Evolutionary conservation across 2,329 filamentous ascomycete species (phyloP).

Genomic region (Aphanocladium album): DNA sequence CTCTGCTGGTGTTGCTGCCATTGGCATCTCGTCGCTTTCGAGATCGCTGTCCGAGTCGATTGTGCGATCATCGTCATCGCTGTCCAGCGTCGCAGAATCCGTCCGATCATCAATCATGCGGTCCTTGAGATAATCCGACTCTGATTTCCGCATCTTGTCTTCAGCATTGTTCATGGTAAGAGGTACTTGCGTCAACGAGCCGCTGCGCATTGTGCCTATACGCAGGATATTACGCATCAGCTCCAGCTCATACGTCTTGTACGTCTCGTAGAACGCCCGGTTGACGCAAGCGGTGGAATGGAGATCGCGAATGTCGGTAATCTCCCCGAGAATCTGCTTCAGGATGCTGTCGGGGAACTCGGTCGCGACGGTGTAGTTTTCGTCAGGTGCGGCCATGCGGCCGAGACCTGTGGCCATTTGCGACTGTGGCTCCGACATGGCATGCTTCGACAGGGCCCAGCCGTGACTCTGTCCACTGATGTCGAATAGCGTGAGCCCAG

Average conservation of each 20-base stretch:
- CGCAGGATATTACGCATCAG: conserved; percentile 34
- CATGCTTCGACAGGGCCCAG: conserved; percentile 43
- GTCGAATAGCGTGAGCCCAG: conserved; percentile 44
- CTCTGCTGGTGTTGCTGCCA: background rate
- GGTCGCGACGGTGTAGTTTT: conserved; percentile 26
- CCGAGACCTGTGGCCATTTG: conserved; percentile 24
- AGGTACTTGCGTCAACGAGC: conserved; percentile 16
- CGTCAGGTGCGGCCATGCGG: conserved; percentile 29
- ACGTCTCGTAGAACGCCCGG: conserved; percentile 39
- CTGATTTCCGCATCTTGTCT: conserved; percentile 29
- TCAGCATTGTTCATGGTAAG: conserved; percentile 25
- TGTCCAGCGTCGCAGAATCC: conserved; percentile 26
- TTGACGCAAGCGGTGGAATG: conserved; percentile 38
- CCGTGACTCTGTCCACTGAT: conserved; percentile 44
- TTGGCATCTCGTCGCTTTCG: conserved; percentile 16
- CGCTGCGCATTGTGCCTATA: conserved; percentile 21
- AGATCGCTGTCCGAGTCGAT: conserved; percentile 17
- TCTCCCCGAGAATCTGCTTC: conserved; percentile 34
- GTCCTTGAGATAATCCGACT: conserved; percentile 27
- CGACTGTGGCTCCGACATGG: conserved; percentile 30
- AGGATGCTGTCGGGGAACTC: conserved; percentile 34
- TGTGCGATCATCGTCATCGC: conserved; percentile 22
- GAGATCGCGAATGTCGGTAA: conserved; percentile 38
- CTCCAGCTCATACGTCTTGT: conserved; percentile 38
- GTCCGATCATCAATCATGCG: conserved; percentile 21